phyloP scores from a whole-genome alignment of 768 basidiomycete genomes.

The Naganishia friedmannii region DNA sequence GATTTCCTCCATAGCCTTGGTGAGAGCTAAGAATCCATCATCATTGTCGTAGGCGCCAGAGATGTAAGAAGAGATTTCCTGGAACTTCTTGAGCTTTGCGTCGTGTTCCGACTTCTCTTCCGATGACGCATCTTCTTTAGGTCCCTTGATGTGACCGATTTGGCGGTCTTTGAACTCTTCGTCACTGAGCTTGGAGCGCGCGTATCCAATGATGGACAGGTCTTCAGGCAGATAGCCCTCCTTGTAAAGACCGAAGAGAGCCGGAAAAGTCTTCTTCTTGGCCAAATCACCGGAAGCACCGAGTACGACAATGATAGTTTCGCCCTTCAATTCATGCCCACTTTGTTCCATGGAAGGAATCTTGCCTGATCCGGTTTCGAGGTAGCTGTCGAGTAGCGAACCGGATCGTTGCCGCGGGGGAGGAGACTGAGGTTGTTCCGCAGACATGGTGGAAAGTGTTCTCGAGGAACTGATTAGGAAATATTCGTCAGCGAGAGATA shows the following conservation, averaged over 20 bases:
- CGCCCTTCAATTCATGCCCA: conserved; percentile 72
- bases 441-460: neutral
- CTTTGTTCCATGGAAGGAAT: conserved; percentile 84
- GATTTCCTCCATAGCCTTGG: conserved; percentile 70
- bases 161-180: conserved; percentile 78
- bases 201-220: conserved; percentile 91
- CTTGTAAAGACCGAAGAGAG: conserved; percentile 82
- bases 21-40: conserved; percentile 71
- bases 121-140: conserved; percentile 58
- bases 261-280: conserved; percentile 99
- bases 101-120: conserved; percentile 56
- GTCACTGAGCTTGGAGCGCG: conserved; percentile 58
- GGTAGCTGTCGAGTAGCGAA: conserved; percentile 28
- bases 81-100: conserved; percentile 74
- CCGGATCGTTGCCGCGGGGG: conserved; percentile 19
- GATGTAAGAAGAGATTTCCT: conserved; percentile 72
- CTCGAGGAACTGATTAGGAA: neutral
- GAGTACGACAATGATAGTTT: conserved; percentile 86
- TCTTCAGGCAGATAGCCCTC: conserved; percentile 75
- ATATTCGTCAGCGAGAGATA: neutral
- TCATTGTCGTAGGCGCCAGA: conserved; percentile 84
- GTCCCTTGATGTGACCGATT: conserved; percentile 78
- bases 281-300: conserved; percentile 97
- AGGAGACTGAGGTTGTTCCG: conserved; percentile 3
- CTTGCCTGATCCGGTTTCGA: conserved; percentile 58